A percentile compares a stretch with the other conserved stretches of the same genome.
phyloP scores from a whole-genome alignment of 768 basidiomycete species.

The Agaricus bisporus region DNA sequence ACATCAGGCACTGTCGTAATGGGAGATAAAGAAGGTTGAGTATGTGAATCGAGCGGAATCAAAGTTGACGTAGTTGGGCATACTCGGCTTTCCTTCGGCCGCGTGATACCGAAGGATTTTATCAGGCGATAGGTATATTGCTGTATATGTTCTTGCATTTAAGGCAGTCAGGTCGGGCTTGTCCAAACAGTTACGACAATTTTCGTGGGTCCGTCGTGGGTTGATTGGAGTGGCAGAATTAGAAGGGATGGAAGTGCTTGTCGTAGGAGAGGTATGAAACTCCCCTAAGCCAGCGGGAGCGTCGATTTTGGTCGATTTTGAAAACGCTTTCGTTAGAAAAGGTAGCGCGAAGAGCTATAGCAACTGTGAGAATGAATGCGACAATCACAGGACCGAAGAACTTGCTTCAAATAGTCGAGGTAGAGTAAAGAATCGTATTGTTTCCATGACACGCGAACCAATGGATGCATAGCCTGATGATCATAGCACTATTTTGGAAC shows the following conservation, averaged over 20 bases:
- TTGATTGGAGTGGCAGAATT: neutral
- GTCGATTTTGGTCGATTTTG: slow-evolving; percentile 1
- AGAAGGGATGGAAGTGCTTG: neutral
- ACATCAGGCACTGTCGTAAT: neutral
- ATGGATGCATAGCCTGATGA: no score
- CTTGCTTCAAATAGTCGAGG: neutral
- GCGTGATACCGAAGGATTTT: neutral
- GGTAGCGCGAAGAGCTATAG: neutral
- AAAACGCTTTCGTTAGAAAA: neutral
- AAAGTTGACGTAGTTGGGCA: slow-evolving; percentile 12
- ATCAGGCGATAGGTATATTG: slow-evolving; percentile 6
- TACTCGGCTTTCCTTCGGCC: neutral
- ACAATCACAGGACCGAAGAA: neutral
- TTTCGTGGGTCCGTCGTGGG: slow-evolving; percentile 19
- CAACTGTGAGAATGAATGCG: neutral
- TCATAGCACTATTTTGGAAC: no score
- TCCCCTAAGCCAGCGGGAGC: neutral
- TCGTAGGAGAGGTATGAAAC: neutral
- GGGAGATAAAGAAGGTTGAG: neutral
- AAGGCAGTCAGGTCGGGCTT: slow-evolving; percentile 17
- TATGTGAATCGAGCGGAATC: slow-evolving; percentile 13
- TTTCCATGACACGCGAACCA: no score
- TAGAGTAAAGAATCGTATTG: no score
- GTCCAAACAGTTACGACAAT: slow-evolving; percentile 19
- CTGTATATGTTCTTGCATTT: slow-evolving; percentile 24